Base-by-base conservation (phyloP, 306 rosid species). In the Acacia crassicarpa region DNA sequence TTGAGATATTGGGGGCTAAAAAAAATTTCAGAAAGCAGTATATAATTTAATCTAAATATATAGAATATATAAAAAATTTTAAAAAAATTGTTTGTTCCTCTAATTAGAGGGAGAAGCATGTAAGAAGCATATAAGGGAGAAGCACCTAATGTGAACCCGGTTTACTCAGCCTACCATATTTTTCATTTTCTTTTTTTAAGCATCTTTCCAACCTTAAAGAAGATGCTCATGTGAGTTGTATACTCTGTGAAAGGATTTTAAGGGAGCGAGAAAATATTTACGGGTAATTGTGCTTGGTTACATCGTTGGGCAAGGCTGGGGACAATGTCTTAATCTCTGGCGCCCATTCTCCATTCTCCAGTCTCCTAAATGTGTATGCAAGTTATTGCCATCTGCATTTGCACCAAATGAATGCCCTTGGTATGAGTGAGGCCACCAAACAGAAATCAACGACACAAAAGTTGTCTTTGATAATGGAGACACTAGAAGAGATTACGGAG, bases 171-270 rank as follows among this genome's bases (percentile, higher is more conserved):
- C 72, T 51, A 40, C 73, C 77, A 56, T 2, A 22, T 58, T 9
- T 58, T 58, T 43, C 53, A 38, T 33, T 45, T 72, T 2, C 30
- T 43, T 11, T 33, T 54, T 17, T 54, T 53, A 10, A 68, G 45
- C 53, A 4, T 20, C 17, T 69, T 35, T 41, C 43, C 53, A 6
- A 41, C 45, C 74, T 68, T 58, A 1, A n/a, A 40, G 45, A 67
- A 49, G 62, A 16, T 17, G 46, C 71, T 22, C 43, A 68, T 62
- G 32, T 46, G 46, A 65, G 79, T 70, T 75, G 77, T 79, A 69
- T 78, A 75, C 84, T 27, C 41, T 5, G 20, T 54, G 3, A 56
- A 25, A 30, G 67, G 23, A 62, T 4, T 16, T 78, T 32, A 19
- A 63, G 72, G 48, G 2, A 63, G 62, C 17, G 44, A 14, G 30